Percentiles rank a stretch among this genome's conserved stretches.
These are phyloP conservation scores for Neonothopanus nambi DNA, from an alignment of 1,284 basidiomycete genomes.

Conservation along the genomic window DNA sequence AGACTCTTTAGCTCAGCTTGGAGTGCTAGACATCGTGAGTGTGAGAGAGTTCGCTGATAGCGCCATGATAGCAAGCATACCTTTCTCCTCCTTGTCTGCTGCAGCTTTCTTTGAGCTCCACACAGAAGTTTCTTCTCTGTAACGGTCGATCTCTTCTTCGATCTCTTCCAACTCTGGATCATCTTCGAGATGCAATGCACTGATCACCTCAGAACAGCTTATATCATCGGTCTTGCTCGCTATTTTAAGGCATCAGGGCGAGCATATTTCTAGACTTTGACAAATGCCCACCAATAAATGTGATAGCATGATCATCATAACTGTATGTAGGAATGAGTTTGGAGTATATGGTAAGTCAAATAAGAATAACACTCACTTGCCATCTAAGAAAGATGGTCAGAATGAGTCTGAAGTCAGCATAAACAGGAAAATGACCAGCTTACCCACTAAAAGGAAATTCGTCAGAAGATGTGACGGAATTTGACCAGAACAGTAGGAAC, in stretches of 20 bases:
- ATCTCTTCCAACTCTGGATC: slow-evolving; percentile 53
- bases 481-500: slow-evolving; percentile 22
- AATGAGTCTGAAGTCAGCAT: background rate
- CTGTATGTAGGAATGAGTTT: slow-evolving; percentile 29
- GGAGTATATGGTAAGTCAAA: too few species aligned
- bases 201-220: slow-evolving; percentile 59
- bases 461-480: background rate
- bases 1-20: slow-evolving; percentile 41
- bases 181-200: slow-evolving; percentile 48
- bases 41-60: slow-evolving; percentile 1
- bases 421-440: slow-evolving; percentile 9
- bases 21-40: slow-evolving; percentile 28
- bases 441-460: slow-evolving; percentile 35
- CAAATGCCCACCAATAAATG: slow-evolving; percentile 49
- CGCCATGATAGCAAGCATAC: slow-evolving; percentile 30
- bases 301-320: slow-evolving; percentile 57
- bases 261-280: background rate
- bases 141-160: slow-evolving; percentile 43
- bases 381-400: slow-evolving; percentile 34
- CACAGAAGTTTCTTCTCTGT: slow-evolving; percentile 36
- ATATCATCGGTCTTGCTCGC: slow-evolving; percentile 67
- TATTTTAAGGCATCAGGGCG: slow-evolving; percentile 20
- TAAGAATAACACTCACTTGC: slow-evolving; percentile 42
- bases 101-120: slow-evolving; percentile 43
- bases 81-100: slow-evolving; percentile 41